These are phyloP conservation scores for Sutorius australiensis DNA, from an alignment of 768 basidiomycete species.

Conservation along the genomic window DNA sequence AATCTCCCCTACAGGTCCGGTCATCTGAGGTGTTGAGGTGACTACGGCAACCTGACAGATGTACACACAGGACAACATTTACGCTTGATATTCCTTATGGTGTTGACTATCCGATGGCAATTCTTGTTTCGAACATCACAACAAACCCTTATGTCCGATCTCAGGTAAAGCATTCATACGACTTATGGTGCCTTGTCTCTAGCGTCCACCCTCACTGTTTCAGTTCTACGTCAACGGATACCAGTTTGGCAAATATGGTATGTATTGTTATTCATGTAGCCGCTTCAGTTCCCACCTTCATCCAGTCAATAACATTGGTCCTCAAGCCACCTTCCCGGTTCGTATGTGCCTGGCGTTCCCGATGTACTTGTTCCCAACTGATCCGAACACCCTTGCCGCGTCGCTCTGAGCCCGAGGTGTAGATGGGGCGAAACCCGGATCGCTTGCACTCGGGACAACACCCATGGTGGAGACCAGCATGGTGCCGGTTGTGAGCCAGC, in stretches of 20 bases:
- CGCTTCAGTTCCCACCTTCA: neutral
- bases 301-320: conserved; percentile 24
- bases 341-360: conserved; percentile 13
- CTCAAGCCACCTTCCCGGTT: conserved; percentile 24
- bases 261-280: neutral
- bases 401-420: conserved; percentile 44
- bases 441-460: conserved; percentile 36
- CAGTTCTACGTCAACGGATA: conserved; percentile 28
- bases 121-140: conserved; percentile 44
- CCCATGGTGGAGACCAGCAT: conserved; percentile 28
- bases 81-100: conserved; percentile 41
- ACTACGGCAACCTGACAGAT: neutral
- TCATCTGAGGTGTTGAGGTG: neutral
- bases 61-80: conserved; percentile 32
- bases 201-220: neutral
- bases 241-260: conserved; percentile 27
- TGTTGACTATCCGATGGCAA: conserved; percentile 46
- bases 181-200: neutral
- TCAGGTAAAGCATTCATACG: conserved; percentile 11
- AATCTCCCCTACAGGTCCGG: conserved; percentile 39
- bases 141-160: conserved; percentile 41
- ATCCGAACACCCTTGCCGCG: conserved; percentile 42
- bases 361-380: neutral
- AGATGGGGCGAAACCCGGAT: conserved; percentile 41
- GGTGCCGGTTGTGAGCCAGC: conserved; percentile 23